A percentile compares a stretch with the other conserved stretches of the same genome.
These are phyloP conservation scores for Magnaporthiopsis incrustans DNA, from an alignment of 2,329 filamentous ascomycete genomes.

Conservation along the genomic window DNA sequence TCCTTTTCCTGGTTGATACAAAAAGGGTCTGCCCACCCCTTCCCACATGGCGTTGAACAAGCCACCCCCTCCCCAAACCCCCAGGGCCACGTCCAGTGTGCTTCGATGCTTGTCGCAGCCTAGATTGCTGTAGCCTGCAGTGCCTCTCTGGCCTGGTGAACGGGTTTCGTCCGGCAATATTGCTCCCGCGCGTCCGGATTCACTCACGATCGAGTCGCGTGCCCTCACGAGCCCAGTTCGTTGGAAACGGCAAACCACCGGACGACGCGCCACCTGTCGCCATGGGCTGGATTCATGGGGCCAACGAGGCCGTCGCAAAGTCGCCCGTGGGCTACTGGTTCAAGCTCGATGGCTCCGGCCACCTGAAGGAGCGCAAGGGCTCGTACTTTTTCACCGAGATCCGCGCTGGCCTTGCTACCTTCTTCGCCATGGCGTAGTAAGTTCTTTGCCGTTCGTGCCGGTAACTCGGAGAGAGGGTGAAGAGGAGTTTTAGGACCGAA, in stretches of 20 bases:
- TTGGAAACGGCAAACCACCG: neutral
- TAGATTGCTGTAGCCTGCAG: neutral
- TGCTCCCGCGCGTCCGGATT: neutral
- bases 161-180: neutral
- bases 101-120: neutral
- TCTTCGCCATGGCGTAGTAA: conserved; percentile 49
- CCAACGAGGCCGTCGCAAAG: conserved; percentile 52
- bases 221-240: neutral
- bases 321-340: conserved; percentile 66
- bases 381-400: conserved; percentile 78
- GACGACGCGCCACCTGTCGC: neutral
- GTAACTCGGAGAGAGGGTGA: neutral
- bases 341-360: conserved; percentile 71
- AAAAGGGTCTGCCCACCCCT: neutral
- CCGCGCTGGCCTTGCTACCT: conserved; percentile 73
- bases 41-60: neutral
- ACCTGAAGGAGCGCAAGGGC: conserved; percentile 58
- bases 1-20: neutral
- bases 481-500: neutral
- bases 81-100: neutral
- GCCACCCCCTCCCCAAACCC: neutral
- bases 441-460: neutral
- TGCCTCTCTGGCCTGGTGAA: neutral
- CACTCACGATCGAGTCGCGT: neutral
- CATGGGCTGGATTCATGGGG: conserved; percentile 41